Evolutionary conservation across 2,329 filamentous ascomycete species (phyloP).

Genomic region (Monilinia aucupariae): DNA sequence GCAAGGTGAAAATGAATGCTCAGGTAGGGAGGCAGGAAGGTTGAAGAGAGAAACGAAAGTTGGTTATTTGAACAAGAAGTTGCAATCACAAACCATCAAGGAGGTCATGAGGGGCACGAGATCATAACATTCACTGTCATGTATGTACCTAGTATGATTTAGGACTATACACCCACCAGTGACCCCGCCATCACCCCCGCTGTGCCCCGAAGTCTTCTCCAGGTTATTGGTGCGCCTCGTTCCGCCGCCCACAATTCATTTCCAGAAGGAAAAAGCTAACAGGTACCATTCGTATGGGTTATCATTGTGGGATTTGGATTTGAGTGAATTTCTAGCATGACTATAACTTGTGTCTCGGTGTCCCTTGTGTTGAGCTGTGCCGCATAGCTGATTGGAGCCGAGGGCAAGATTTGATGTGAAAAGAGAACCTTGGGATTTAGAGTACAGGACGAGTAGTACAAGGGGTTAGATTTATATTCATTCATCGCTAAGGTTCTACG

Average conservation of each 20-base stretch:
- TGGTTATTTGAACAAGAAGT: background rate
- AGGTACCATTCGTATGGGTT: background rate
- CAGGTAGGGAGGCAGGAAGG: background rate
- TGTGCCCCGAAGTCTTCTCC: conserved; percentile 8
- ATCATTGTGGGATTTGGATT: background rate
- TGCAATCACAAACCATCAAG: background rate
- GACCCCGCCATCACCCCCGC: conserved; percentile 11
- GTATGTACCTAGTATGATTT: conserved; percentile 1
- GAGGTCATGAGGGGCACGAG: conserved; percentile 1
- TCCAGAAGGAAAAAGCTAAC: background rate
- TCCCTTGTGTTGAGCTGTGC: too few relatives aligned
- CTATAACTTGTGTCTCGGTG: too few relatives aligned
- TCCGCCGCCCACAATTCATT: conserved; percentile 8
- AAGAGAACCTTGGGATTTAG: background rate
- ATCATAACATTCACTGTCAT: conserved; percentile 5
- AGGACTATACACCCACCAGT: too few relatives aligned
- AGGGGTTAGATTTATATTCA: background rate
- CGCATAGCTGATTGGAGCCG: background rate
- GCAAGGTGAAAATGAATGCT: background rate
- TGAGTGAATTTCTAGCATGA: background rate
- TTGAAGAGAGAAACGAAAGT: background rate
- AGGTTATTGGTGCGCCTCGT: conserved; percentile 11
- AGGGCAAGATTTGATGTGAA: background rate
- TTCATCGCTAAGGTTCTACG: too few relatives aligned
- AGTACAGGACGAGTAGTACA: too few relatives aligned